Conservation (phyloP, 192 early-diverging fungal species). For the Chytriomyces confervae region DNA sequence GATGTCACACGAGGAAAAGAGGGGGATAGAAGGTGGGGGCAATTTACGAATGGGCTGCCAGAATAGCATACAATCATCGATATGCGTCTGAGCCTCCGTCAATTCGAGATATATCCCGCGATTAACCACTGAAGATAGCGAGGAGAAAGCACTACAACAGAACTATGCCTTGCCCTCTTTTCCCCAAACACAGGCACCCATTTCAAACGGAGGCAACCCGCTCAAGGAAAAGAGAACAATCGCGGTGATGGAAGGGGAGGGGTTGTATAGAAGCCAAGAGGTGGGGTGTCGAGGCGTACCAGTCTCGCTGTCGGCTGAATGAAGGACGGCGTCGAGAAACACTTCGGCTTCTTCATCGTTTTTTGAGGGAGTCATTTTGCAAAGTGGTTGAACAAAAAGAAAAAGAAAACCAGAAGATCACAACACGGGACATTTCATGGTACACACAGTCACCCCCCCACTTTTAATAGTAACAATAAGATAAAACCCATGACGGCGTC, state of each 20-base stretch:
- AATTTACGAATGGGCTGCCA: not conserved
- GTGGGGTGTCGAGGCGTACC: not conserved
- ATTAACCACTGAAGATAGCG: too few relatives aligned
- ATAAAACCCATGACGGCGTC: too few relatives aligned
- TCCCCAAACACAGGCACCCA: too few relatives aligned
- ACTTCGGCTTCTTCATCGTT: not conserved
- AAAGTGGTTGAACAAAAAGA: too few relatives aligned
- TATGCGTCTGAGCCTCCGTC: not conserved
- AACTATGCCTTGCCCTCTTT: too few relatives aligned
- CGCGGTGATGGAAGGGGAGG: not conserved
- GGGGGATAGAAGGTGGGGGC: not conserved
- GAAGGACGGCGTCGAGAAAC: not conserved
- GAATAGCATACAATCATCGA: not conserved
- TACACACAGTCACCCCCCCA: too few relatives aligned
- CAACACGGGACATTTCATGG: too few relatives aligned
- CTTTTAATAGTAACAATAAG: too few relatives aligned
- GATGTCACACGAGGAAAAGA: not conserved
- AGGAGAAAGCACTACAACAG: too few relatives aligned
- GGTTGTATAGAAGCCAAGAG: not conserved
- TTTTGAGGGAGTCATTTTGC: not conserved
- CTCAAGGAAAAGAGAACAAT: not conserved
- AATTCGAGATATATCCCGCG: too few relatives aligned
- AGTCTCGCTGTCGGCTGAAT: not conserved
- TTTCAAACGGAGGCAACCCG: not conserved
- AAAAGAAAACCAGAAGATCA: too few relatives aligned